Base-by-base conservation (phyloP, 83 land plant species). In the Isoetes engelmannii region DNA sequence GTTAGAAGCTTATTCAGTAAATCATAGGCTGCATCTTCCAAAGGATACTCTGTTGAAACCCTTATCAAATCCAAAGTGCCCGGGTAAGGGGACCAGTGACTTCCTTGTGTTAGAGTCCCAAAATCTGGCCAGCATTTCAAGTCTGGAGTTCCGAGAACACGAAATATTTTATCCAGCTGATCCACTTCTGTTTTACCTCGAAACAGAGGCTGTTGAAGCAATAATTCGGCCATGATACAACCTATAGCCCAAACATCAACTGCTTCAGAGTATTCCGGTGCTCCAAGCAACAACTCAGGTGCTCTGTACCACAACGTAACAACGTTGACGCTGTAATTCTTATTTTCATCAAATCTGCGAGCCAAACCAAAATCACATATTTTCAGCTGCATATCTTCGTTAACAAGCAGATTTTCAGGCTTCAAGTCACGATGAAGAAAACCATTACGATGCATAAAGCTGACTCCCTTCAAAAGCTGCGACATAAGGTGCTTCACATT, bases 221-320 rank as follows among this genome's bases (percentile, higher is more conserved):
- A 0, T 7, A 59, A 18, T 37, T 59, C 62, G 62, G 18, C 62
- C 9, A 59, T 12, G 20, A 59, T 18, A 19, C 62, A 59, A 12
- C 62, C 62, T 7, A 59, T 37, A 19, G 62, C 62, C 62, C 62
- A 59, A 10, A 59, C 28, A 18, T 59, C 62, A 8, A 59, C 62
- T 18, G 12, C 62, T 7, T 8, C 8, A 19, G 18, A 8, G 1
- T 12, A 12, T 8, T 18, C 28, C 62, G 18, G 10, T 7, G 62
- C 18, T 18, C 62, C 62, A 19, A 19, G 28, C 9, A 59, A 19
- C 1, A 59, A 42, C 62, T 59, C 62, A 18, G 62, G 62, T 7
- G 62, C 62, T 18, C 28, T 59, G 4, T 59, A 59, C 62, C 62
- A 59, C 62, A 18, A 19, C 62, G 62, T 59, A 18, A 18, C 62